These are phyloP conservation scores for Primulina tabacum DNA, from an alignment of 257 asterid genomes.

Conservation along the genomic window DNA sequence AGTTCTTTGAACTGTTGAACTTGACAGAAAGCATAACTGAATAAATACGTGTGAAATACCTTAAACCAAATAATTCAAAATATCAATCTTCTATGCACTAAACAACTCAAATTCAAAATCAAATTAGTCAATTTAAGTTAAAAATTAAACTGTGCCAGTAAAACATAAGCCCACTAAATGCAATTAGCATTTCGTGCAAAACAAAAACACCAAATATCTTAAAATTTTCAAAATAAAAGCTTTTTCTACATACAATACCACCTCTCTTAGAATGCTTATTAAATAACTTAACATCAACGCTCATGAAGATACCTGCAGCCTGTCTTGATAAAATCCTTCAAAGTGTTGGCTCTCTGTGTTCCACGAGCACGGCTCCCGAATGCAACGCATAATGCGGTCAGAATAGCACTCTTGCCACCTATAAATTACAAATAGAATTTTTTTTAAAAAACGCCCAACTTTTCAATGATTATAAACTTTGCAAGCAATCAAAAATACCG, in stretches of 20 bases:
- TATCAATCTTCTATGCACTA: too few relatives aligned
- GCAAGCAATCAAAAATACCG: neutral
- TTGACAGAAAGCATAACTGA: too few relatives aligned
- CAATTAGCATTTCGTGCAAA: neutral
- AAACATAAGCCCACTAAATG: neutral
- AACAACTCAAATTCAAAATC: too few relatives aligned
- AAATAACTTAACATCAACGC: neutral
- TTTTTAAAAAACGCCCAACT: neutral
- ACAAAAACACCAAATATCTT: neutral
- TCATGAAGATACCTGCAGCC: constrained; percentile 70
- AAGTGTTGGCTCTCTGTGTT: constrained; percentile 77
- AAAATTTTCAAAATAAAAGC: neutral
- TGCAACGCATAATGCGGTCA: constrained; percentile 87
- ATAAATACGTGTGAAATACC: too few relatives aligned
- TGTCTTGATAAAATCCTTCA: constrained; percentile 82
- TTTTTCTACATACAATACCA: neutral
- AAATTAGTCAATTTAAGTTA: too few relatives aligned
- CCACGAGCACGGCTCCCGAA: constrained; percentile 95
- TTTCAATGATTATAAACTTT: neutral
- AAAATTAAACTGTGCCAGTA: too few relatives aligned
- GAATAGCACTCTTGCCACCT: constrained; percentile 97
- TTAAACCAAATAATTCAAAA: too few relatives aligned
- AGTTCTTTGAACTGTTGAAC: too few relatives aligned
- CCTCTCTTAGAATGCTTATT: neutral
- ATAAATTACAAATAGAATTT: neutral